A percentile compares a stretch with the other conserved stretches of the same genome.
Evolutionary conservation across 768 basidiomycete species (phyloP).

Genomic region (Clathrus columnatus): DNA sequence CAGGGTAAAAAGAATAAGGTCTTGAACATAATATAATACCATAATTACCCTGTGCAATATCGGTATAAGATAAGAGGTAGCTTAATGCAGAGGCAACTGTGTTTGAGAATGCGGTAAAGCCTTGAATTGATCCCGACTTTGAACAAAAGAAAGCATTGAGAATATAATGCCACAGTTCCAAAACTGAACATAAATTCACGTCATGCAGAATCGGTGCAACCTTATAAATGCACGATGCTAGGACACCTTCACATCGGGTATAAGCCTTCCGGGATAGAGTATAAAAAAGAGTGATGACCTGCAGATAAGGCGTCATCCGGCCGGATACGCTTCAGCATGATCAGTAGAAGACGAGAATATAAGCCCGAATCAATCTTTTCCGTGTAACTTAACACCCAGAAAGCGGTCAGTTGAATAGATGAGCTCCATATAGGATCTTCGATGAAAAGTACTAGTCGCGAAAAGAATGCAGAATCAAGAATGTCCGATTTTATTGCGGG

Average conservation of each 20-base stretch:
- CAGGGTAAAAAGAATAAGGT: background rate
- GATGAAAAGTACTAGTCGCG: background rate
- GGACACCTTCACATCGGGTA: conserved; percentile 29
- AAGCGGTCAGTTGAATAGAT: background rate
- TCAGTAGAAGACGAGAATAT: background rate
- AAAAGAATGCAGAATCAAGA: background rate
- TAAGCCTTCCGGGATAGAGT: background rate
- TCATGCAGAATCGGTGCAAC: conserved; percentile 15
- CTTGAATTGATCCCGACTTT: background rate
- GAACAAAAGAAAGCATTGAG: conserved; percentile 39
- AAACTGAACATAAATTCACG: conserved; percentile 30
- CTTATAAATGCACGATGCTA: conserved; percentile 34
- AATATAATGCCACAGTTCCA: conserved; percentile 50
- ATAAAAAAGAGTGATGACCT: background rate
- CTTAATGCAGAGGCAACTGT: background rate
- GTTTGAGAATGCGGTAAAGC: background rate
- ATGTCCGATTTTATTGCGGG: background rate
- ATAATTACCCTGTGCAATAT: background rate
- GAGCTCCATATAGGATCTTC: background rate
- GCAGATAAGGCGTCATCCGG: background rate
- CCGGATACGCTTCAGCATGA: background rate
- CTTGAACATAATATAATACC: background rate
- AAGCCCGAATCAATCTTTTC: background rate
- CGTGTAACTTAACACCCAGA: conserved; percentile 1
- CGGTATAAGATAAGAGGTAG: background rate